Evolutionary conservation across 1,284 basidiomycete species (phyloP), one percentile per base, ranked within the genome.

Genomic region (Trametes sp.): DNA sequence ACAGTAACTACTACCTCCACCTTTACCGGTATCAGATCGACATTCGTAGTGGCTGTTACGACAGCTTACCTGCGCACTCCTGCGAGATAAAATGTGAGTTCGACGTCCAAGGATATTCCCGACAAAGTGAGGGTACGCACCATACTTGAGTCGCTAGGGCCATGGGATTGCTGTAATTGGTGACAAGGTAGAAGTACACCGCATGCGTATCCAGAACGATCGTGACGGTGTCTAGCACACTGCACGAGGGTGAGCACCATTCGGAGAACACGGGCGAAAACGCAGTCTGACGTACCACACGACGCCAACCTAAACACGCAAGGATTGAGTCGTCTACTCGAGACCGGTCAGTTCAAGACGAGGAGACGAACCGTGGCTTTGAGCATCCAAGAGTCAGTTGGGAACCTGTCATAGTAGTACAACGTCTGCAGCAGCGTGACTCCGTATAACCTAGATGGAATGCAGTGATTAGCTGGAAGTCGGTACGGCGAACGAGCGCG

Each of bases 351-450:
- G 16, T 10, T 4, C 8, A 4, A 1, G 23, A 10, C 13, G 3
- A 16, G n/a, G 0, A 19, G 26, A 50, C 49, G n/a, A 24, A 67
- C 66, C 41, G 54, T 45, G 8, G 38, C 10, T 28, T 67, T 67
- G 31, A 67, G 44, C 19, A 56, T 1, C 29, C 50, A 33, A 11
- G 48, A 38, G 41, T 67, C 66, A 19, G 59, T 50, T 3, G 66
- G 63, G 49, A 67, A 67, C 42, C 60, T 38, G 33, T 59, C 63
- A 26, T 50, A 67, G 36, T 67, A 67, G 41, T 63, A 67, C 5
- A 67, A n/a, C 2, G 63, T 38, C 21, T 64, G 61, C 21, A 67
- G 21, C 6, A 61, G 36, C 6, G 66, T 64, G 26, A 65, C n/a
- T 4, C 66, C 66, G 45, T 54, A 67, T 10, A 67, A 33, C n/a